Evolutionary conservation across 2,329 filamentous ascomycete species (phyloP).

Genomic region (Exophiala spinifera): DNA sequence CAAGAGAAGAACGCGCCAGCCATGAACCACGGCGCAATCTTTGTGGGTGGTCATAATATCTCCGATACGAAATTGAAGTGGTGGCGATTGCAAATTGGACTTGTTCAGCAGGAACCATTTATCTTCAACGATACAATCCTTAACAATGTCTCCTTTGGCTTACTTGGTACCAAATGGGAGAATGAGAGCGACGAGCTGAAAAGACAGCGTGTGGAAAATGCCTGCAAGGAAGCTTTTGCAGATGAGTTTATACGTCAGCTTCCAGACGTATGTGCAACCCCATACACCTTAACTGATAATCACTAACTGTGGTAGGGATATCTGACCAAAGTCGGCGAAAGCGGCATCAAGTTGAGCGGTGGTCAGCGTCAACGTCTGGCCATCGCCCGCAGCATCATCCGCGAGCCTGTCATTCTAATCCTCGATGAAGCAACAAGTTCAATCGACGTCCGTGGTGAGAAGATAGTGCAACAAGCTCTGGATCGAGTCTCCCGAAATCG

Average conservation of each 20-base stretch:
- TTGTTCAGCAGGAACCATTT: conserved; percentile 67
- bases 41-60: conserved; percentile 54
- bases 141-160: conserved; percentile 60
- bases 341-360: conserved; percentile 74
- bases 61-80: conserved; percentile 60
- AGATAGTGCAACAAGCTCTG: conserved; percentile 54
- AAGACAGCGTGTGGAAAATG: conserved; percentile 55
- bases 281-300: neutral
- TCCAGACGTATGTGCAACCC: conserved; percentile 39
- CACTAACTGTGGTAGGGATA: conserved; percentile 53
- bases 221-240: conserved; percentile 66
- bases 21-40: conserved; percentile 46
- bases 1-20: neutral
- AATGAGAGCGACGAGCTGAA: conserved; percentile 32
- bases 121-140: conserved; percentile 65
- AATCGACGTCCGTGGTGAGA: conserved; percentile 55
- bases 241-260: conserved; percentile 66
- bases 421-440: conserved; percentile 76
- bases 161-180: conserved; percentile 42
- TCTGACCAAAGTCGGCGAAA: conserved; percentile 71
- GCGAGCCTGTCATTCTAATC: conserved; percentile 63
- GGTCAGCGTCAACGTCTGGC: conserved; percentile 81
- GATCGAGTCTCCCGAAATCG: conserved; percentile 57
- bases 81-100: conserved; percentile 56
- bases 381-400: conserved; percentile 68